Evolutionary conservation across 164 flowering plant species (phyloP).

Genomic region (Kingdonia uniflora): DNA sequence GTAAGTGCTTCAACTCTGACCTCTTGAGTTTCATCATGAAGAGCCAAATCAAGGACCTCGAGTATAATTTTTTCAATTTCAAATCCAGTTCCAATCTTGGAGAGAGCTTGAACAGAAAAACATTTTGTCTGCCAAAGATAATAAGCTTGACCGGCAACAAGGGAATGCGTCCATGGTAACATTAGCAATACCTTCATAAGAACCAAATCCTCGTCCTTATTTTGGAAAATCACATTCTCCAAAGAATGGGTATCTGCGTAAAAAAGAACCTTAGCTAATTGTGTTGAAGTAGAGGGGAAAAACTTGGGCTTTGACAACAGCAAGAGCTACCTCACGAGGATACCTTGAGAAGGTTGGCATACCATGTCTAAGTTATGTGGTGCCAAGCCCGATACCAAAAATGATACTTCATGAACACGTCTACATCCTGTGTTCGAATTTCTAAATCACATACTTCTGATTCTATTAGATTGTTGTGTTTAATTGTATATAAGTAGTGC

Average conservation of each 20-base stretch:
- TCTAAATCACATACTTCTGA: too few species aligned
- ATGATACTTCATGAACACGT: too few species aligned
- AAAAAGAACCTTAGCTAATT: neutral
- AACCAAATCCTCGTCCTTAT: conserved; percentile 20
- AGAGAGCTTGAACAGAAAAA: conserved; percentile 42
- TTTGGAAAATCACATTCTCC: conserved; percentile 24
- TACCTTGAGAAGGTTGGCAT: too few species aligned
- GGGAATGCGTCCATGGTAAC: conserved; percentile 70
- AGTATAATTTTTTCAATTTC: conserved; percentile 26
- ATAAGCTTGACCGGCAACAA: conserved; percentile 23
- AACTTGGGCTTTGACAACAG: too few species aligned
- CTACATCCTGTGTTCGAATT: too few species aligned
- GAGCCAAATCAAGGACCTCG: conserved; percentile 62
- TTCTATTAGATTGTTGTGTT: too few species aligned
- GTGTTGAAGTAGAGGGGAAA: too few species aligned
- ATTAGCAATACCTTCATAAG: conserved; percentile 34
- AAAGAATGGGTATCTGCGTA: conserved; percentile 31
- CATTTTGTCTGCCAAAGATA: conserved; percentile 50
- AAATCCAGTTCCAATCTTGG: conserved; percentile 34
- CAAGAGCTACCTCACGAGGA: too few species aligned
- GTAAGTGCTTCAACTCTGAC: conserved; percentile 71
- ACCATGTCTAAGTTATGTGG: too few species aligned
- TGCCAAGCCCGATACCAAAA: too few species aligned
- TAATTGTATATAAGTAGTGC: too few species aligned
- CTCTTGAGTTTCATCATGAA: conserved; percentile 64